Base-by-base conservation (phyloP, 2,329 filamentous ascomycete genomes). In the Paramyrothecium roridum region DNA sequence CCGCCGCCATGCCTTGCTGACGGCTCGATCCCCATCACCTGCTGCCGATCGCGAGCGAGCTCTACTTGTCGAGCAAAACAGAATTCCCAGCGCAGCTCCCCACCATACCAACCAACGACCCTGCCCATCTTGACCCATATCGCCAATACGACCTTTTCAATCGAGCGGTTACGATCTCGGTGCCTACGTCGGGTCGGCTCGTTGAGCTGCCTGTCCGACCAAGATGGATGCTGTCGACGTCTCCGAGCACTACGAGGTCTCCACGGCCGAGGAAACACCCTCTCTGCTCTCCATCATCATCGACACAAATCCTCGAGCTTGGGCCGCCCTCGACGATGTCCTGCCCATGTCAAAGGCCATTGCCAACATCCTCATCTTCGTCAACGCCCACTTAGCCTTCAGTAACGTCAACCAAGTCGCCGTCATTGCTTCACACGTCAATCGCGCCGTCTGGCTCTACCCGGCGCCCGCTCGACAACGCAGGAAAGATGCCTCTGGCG, bases 231-330 rank as follows among this genome's bases (percentile, higher is more conserved):
- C 72, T 63, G 74, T 76, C 71, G 83, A 86, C 69, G 80, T 79
- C 63, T 85, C 83, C 53, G 80, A 82, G 56, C 83, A 85, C 73
- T 85, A 85, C 71, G 80, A 83, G 71, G 76, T 79, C 64, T 76
- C 75, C 59, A 75, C 76, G 48, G 78, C 74, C 52, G 81, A 79
- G 54, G 82, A 84, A 59, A 76, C 82, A 6, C 91, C 95, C 1
- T 96, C 93, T 16, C 86, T 99, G 37, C 85, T 97, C 52, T 89
- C 91, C 63, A 87, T 99, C 66, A 82, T 99, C 67, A 83, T 99
- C 76, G 95, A 99, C 77, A 97, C 93, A 23, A 99, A 99, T 70
- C 95, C 95, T 2, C 89, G 93, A 64, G 93, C 95, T 64, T 96
- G 95, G 95, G 86, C 90, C 8, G 81, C 90, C 57, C 83, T 98